phyloP scores from a whole-genome alignment of 2,329 filamentous ascomycete species.

The Pseudogymnoascus verrucosus region DNA sequence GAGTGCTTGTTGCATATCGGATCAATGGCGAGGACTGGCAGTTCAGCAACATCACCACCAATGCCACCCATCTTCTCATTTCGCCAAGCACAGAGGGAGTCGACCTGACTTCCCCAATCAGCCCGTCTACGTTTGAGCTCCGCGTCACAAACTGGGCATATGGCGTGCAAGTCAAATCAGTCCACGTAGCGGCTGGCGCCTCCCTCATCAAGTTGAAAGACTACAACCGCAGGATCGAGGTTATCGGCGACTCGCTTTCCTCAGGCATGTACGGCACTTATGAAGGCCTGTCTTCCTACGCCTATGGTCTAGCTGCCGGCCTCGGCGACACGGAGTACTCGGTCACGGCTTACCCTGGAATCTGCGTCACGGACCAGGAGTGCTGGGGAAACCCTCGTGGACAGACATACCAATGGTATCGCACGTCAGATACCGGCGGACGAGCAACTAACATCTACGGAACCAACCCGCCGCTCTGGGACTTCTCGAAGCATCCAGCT shows the following conservation, averaged over 20 bases:
- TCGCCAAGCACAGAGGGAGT: constrained; percentile 37
- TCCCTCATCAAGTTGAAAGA: constrained; percentile 37
- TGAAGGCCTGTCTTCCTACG: constrained; percentile 48
- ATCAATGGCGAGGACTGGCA: constrained; percentile 51
- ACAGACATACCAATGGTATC: constrained; percentile 49
- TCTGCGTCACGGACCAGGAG: constrained; percentile 46
- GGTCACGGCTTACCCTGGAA: constrained; percentile 50
- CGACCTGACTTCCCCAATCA: constrained; percentile 35
- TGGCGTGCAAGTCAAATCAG: constrained; percentile 46
- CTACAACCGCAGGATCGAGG: constrained; percentile 32
- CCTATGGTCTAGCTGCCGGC: constrained; percentile 47
- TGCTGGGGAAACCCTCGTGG: constrained; percentile 47
- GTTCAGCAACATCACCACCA: constrained; percentile 51
- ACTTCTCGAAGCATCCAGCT: constrained; percentile 35
- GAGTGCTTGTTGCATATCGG: constrained; percentile 48
- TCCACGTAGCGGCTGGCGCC: constrained; percentile 40
- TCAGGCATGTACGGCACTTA: constrained; percentile 51
- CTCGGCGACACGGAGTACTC: constrained; percentile 51
- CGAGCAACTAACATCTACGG: constrained; percentile 19
- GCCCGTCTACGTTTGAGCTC: constrained; percentile 45
- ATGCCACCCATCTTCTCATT: constrained; percentile 48
- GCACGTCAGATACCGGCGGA: constrained; percentile 42
- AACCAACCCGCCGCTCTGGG: constrained; percentile 38
- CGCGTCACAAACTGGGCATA: constrained; percentile 54
- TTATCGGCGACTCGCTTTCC: constrained; percentile 42